A percentile compares a stretch with the other conserved stretches of the same genome.
These are phyloP conservation scores for Lunularia cruciata DNA, from an alignment of 225 moss, liverwort and hornwort genomes.

Conservation along the genomic window DNA sequence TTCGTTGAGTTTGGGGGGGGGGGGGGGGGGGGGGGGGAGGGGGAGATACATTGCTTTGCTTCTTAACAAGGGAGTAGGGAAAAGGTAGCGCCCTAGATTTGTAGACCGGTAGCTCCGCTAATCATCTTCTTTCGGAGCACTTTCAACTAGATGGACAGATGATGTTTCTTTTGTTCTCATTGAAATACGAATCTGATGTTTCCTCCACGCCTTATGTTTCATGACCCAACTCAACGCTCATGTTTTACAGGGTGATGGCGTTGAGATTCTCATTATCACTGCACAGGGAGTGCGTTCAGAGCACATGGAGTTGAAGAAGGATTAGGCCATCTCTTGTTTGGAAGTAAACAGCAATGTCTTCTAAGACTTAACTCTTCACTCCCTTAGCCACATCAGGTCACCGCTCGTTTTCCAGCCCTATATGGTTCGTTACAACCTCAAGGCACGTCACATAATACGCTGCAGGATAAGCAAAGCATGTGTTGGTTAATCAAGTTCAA, in stretches of 20 bases:
- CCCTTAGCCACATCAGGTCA: background rate
- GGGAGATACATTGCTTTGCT: too few species aligned
- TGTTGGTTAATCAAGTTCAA: background rate
- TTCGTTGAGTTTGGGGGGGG: too few species aligned
- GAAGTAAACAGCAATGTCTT: background rate
- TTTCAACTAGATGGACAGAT: too few species aligned
- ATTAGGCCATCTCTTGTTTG: slow-evolving; percentile 14
- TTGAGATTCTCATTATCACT: slow-evolving; percentile 48
- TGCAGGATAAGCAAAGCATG: background rate
- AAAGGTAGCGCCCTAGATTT: too few species aligned
- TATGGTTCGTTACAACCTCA: background rate
- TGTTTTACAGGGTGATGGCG: slow-evolving; percentile 40
- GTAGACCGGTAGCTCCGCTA: too few species aligned
- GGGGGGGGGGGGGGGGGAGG: too few species aligned
- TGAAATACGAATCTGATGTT: too few species aligned
- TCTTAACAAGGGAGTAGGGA: too few species aligned
- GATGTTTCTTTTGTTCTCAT: too few species aligned
- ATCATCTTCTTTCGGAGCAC: too few species aligned
- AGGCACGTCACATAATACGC: background rate
- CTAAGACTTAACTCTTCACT: background rate
- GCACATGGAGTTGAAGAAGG: slow-evolving; percentile 47
- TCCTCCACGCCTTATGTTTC: too few species aligned
- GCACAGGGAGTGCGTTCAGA: slow-evolving; percentile 40
- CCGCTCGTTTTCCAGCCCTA: background rate
- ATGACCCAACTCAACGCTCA: too few species aligned